Evolutionary conservation across 148 eudicot genomes (phyloP), one percentile per base, ranked within the genome.

Genomic region (Rhododendron mucronatum): DNA sequence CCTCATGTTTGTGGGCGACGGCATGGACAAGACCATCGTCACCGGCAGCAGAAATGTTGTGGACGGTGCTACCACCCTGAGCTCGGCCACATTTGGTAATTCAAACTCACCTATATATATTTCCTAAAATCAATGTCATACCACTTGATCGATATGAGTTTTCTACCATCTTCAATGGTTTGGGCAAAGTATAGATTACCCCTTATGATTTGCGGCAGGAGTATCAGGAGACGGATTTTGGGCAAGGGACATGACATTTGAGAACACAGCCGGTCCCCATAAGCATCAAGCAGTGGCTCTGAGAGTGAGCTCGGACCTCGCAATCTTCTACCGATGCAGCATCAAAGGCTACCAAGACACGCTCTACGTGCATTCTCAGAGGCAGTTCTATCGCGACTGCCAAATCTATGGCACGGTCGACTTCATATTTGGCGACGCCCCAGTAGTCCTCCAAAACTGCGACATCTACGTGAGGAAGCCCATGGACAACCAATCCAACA

Each of bases 381-480:
- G 97, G 39, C 97, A 94, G 90, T 94, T 94, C 67, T 93, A 94
- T 67, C 94, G 97, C 13, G 95, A 94, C 33, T 94, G 97, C n/a
- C 92, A 89, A 35, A 90, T 94, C 1, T 90, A 88, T 39, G 97
- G 97, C n/a, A 94, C 97, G 1, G 47, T 93, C 33, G 97, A 94
- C 74, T 94, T 93, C 88, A 93, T 94, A 50, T 94, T 94, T 83
- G 97, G 97, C 7, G 91, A 94, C 9, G 93, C 97, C 3, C 87
- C 91, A 0, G 93, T 78, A 0, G 94, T 94, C 6, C 53, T 93
- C 74, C 94, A 94, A 84, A 93, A 94, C 79, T 93, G 97, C n/a
- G 93, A 94, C 89, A 91, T 93, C 30, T 88, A 86, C 9, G 93
- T 93, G 0, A 78, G 93, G 57, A 86, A 45, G 85, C 95, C 97